These are phyloP conservation scores for Lichenothelia convexa DNA, from an alignment of 495 filamentous ascomycete genomes.

Conservation along the genomic window DNA sequence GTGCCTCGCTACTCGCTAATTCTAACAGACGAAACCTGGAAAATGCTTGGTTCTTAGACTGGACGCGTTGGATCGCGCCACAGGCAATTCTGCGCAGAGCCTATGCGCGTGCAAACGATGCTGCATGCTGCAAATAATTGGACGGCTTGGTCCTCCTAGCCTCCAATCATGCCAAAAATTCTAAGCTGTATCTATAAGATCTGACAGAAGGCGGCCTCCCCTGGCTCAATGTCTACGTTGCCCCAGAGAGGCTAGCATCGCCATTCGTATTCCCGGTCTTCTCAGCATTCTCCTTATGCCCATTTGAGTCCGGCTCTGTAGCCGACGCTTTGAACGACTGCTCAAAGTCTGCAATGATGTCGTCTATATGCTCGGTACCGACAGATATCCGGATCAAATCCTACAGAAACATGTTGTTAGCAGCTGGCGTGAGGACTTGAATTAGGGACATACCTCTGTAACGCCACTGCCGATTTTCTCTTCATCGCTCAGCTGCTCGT, in stretches of 20 bases:
- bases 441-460: constrained; percentile 35
- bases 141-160: too few relatives aligned
- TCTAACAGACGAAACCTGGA: too few relatives aligned
- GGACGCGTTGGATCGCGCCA: too few relatives aligned
- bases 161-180: too few relatives aligned
- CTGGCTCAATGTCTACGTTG: too few relatives aligned
- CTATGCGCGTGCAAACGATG: too few relatives aligned
- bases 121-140: too few relatives aligned
- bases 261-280: constrained; percentile 19
- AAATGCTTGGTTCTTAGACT: too few relatives aligned
- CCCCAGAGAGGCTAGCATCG: constrained; percentile 13
- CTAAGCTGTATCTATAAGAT: too few relatives aligned
- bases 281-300: constrained; percentile 23
- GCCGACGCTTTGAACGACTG: constrained; percentile 57
- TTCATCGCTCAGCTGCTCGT: constrained; percentile 77
- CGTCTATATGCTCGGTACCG: constrained; percentile 93
- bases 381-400: constrained; percentile 94
- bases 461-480: constrained; percentile 71
- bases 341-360: constrained; percentile 91
- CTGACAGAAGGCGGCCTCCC: too few relatives aligned
- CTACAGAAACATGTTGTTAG: constrained; percentile 10
- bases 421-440: not conserved
- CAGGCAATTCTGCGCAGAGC: too few relatives aligned
- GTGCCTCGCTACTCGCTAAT: too few relatives aligned
- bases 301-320: constrained; percentile 22